Base-by-base conservation (phyloP, 495 filamentous ascomycete species). In the Darksidea phi region DNA sequence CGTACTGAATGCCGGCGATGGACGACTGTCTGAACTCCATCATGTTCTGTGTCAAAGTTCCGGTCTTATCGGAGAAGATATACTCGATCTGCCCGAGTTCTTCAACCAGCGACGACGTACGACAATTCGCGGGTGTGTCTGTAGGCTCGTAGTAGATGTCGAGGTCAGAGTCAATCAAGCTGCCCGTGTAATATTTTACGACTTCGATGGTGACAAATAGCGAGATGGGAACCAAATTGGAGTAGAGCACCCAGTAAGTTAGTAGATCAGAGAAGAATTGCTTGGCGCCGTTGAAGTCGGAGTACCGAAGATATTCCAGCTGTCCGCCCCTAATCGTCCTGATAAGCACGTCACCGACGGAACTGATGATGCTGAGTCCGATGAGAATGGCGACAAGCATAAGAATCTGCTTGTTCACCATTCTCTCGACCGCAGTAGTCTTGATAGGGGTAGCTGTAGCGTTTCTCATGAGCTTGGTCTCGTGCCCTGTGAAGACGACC, bases 171-270 rank as follows among this genome's bases (percentile, higher is more conserved):
- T 96, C 95, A 72, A 99, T 97, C 41, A 99, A 82, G 67, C 89
- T 92, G n/a, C 91, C 95, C 57, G 95, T 90, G 77, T 86, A 95
- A 66, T 97, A 97, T 74, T 97, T 97, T 79, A 98, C 91, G 56
- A 98, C 82, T 78, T 98, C 94, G 68, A 98, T 85, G 0, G 95
- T 98, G 66, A 98, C 95, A 74, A 98, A 98, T 5, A 98, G 86
- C 36, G 91, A 96, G 71, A 98, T 97, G 13, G 94, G 94, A 55
- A 98, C 93, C 54, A 98, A 76, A 59, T 96, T 91, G 10, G 94
- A 97, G 72, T 96, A 98, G n/a, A 98, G 78, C 10, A 97, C 92
- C 94, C 94, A 98, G 72, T 96, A 97, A 5, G 94, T 98, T 72
- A 96, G 88, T 55, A 98, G 88, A 73, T 98, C 95, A 66, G 88